Evolutionary conservation across 176 grass and related monocot species (phyloP).

Genomic region (Typha latifolia): DNA sequence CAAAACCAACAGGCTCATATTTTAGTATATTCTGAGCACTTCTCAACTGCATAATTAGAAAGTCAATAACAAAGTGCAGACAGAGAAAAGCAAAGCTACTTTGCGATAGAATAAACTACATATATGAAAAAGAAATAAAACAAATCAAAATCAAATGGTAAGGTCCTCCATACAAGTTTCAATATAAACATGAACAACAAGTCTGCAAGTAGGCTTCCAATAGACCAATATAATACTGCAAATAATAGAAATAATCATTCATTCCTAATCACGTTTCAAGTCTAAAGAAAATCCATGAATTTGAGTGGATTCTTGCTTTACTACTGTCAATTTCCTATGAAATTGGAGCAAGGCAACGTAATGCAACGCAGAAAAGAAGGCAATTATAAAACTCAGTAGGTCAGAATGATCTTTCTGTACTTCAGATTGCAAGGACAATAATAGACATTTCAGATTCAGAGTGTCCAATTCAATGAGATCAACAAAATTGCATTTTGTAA

Average conservation of each 20-base stretch:
- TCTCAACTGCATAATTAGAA: slow-evolving; percentile 50
- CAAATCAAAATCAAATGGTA: neutral
- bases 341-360: too few relatives aligned
- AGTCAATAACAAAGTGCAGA: neutral
- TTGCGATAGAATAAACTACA: neutral
- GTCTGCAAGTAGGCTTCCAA: neutral
- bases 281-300: neutral
- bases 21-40: slow-evolving; percentile 41
- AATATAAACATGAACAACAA: neutral
- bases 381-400: too few relatives aligned
- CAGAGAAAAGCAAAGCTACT: neutral
- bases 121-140: neutral
- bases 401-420: too few relatives aligned
- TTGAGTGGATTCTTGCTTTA: too few relatives aligned
- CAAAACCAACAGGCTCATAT: slow-evolving; percentile 29
- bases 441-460: too few relatives aligned
- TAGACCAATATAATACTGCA: neutral
- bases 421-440: too few relatives aligned
- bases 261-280: neutral
- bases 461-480: neutral
- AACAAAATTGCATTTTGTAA: neutral
- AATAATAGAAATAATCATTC: neutral
- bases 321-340: too few relatives aligned
- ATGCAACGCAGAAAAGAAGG: too few relatives aligned
- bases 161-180: neutral